These are phyloP conservation scores for Eimeria tenella DNA, from an alignment of 169 alveolate genomes.

Conservation along the genomic window DNA sequence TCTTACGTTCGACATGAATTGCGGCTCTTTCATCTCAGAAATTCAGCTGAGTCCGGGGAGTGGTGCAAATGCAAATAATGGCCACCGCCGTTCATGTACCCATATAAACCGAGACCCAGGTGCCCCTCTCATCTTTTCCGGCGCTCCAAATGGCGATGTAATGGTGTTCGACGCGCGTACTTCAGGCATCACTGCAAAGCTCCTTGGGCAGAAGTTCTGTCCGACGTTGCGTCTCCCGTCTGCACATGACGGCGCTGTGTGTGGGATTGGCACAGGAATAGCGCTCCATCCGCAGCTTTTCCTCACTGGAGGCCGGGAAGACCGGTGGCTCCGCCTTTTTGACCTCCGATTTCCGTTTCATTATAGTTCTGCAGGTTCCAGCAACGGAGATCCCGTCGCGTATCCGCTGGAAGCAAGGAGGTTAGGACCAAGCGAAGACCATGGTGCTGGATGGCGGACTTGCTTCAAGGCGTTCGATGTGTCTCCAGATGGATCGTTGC, in stretches of 20 bases:
- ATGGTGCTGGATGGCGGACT: neutral
- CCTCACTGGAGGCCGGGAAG: slow-evolving; percentile 74
- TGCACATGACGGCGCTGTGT: slow-evolving; percentile 74
- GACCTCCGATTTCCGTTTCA: slow-evolving; percentile 79
- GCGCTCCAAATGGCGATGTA: slow-evolving; percentile 56
- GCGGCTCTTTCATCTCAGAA: slow-evolving; percentile 34
- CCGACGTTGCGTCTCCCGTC: slow-evolving; percentile 55
- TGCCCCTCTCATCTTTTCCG: slow-evolving; percentile 45
- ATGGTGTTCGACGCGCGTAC: slow-evolving; percentile 33
- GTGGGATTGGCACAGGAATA: slow-evolving; percentile 63
- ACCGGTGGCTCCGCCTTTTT: slow-evolving; percentile 74
- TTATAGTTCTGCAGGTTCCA: slow-evolving; percentile 60
- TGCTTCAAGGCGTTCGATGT: slow-evolving; percentile 60
- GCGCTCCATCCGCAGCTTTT: slow-evolving; percentile 63
- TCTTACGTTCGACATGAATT: slow-evolving; percentile 56
- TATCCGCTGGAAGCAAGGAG: slow-evolving; percentile 74
- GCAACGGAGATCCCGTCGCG: slow-evolving; percentile 37
- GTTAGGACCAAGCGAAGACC: slow-evolving; percentile 45
- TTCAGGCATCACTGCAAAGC: slow-evolving; percentile 43
- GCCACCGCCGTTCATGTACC: neutral
- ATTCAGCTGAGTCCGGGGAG: slow-evolving; percentile 16
- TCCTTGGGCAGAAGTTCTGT: slow-evolving; percentile 45
- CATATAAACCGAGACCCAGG: slow-evolving; percentile 49
- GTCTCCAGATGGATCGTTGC: slow-evolving; percentile 73
- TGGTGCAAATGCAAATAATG: neutral